A percentile compares a stretch with the other conserved stretches of the same genome.
phyloP scores from a whole-genome alignment of 768 basidiomycete species.

The Tephrocybe sp. region DNA sequence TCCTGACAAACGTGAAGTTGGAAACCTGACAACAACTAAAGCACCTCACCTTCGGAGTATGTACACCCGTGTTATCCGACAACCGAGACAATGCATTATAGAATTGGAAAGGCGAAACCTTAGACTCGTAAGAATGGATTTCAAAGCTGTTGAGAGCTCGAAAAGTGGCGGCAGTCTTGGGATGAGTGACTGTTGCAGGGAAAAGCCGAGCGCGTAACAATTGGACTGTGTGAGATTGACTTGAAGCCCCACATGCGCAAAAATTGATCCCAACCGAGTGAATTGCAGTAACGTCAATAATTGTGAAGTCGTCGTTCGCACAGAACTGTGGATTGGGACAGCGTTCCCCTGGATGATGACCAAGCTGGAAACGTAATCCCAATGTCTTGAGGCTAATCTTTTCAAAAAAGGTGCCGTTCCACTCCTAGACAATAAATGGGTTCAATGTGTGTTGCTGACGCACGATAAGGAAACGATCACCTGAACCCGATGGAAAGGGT shows the following conservation, averaged over 20 bases:
- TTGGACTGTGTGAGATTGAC: constrained; percentile 20
- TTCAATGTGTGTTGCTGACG: neutral
- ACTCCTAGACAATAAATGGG: neutral
- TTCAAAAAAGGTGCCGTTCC: constrained; percentile 11
- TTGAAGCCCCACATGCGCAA: constrained; percentile 26
- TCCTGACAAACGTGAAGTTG: neutral
- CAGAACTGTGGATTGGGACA: constrained; percentile 12
- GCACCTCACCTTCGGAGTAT: neutral
- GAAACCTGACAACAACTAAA: neutral
- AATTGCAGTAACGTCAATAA: constrained; percentile 29
- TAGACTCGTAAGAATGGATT: constrained; percentile 25
- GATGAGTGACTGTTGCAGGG: constrained; percentile 28
- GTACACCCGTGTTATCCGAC: constrained; percentile 9
- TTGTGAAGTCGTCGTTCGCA: constrained; percentile 26
- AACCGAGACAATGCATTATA: constrained; percentile 6
- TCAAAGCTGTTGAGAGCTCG: constrained; percentile 22
- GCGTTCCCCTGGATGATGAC: constrained; percentile 16
- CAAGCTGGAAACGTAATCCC: constrained; percentile 26
- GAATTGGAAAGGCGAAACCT: constrained; percentile 8
- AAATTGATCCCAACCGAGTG: constrained; percentile 29
- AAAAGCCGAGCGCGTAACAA: constrained; percentile 27
- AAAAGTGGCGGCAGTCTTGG: constrained; percentile 15
- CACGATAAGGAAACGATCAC: too few relatives aligned
- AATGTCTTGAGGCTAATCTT: constrained; percentile 17
- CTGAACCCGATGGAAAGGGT: constrained; percentile 6